Percentiles rank a stretch among this genome's conserved stretches.
phyloP scores from a whole-genome alignment of 2,329 filamentous ascomycete genomes.

The Raffaelea albimanens region DNA sequence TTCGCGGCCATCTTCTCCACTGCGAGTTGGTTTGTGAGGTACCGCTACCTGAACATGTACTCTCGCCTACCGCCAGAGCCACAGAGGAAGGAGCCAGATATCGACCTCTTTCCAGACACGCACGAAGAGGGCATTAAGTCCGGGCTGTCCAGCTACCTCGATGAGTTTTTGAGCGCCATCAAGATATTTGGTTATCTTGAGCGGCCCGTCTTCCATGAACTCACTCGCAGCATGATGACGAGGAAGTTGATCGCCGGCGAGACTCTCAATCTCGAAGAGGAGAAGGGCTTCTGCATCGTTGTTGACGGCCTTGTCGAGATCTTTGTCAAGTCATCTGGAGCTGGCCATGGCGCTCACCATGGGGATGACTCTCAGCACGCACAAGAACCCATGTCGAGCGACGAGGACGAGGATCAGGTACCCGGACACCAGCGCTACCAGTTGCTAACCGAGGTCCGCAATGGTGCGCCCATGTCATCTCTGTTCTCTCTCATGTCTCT shows the following conservation, averaged over 20 bases:
- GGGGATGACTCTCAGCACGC: conserved; percentile 10
- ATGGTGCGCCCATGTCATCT: conserved; percentile 96
- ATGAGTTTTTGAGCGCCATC: conserved; percentile 96
- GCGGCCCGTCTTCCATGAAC: conserved; percentile 91
- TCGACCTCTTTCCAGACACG: conserved; percentile 89
- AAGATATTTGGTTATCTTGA: conserved; percentile 98
- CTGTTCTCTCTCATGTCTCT: conserved; percentile 94
- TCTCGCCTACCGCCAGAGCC: conserved; percentile 86
- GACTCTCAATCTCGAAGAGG: conserved; percentile 88
- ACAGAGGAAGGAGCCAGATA: conserved; percentile 87
- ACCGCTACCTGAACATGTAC: conserved; percentile 96
- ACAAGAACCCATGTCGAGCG: conserved; percentile 35
- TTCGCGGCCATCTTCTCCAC: conserved; percentile 69
- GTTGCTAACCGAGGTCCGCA: conserved; percentile 91
- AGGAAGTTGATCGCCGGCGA: conserved; percentile 92
- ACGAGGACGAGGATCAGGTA: conserved; percentile 39
- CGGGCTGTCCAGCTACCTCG: conserved; percentile 88
- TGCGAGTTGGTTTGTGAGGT: conserved; percentile 86
- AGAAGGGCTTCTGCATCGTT: conserved; percentile 95
- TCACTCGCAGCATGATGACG: conserved; percentile 97
- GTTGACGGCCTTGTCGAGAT: conserved; percentile 96
- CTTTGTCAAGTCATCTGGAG: conserved; percentile 80
- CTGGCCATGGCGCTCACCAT: conserved; percentile 21
- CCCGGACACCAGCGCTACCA: conserved; percentile 79
- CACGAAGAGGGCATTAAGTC: conserved; percentile 86